Conservation (phyloP, 2,329 filamentous ascomycete species). For the Neopestalotiopsis sp. region DNA sequence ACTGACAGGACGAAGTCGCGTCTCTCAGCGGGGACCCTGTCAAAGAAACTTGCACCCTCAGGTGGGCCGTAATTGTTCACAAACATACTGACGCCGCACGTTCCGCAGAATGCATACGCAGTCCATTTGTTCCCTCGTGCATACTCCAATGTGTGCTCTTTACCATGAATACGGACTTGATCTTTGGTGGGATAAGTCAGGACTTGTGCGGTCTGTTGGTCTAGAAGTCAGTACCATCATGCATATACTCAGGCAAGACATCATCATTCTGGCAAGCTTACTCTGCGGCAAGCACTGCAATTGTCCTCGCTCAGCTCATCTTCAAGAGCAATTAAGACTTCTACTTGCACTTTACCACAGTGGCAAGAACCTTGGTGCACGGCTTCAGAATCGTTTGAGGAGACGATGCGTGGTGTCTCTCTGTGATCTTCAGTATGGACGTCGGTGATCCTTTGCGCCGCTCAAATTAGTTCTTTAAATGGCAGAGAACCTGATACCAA, state of each 20-base stretch:
- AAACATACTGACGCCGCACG: slow-evolving; percentile 36
- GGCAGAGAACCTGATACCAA: not conserved
- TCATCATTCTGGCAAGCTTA: not conserved
- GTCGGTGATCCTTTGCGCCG: not conserved
- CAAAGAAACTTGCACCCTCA: slow-evolving; percentile 27
- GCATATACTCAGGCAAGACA: not conserved
- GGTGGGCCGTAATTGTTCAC: slow-evolving; percentile 36
- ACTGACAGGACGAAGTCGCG: slow-evolving; percentile 25
- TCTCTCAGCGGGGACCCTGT: slow-evolving; percentile 30
- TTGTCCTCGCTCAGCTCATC: not conserved
- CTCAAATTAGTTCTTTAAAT: not conserved
- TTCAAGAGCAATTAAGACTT: not conserved
- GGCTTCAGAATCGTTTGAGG: not conserved
- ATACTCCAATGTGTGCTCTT: slow-evolving; percentile 33
- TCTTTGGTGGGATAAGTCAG: slow-evolving; percentile 33
- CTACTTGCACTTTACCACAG: not conserved
- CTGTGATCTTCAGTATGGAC: not conserved
- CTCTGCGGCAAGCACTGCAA: not conserved
- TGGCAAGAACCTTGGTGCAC: not conserved
- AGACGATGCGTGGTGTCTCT: not conserved
- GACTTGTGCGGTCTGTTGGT: slow-evolving; percentile 31
- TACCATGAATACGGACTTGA: slow-evolving; percentile 32
- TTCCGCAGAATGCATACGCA: slow-evolving; percentile 29
- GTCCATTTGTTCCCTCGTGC: slow-evolving; percentile 25
- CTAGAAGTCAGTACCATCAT: not conserved